These are phyloP conservation scores for Coelastrella sp. DNA, from an alignment of 139 green algal species.

Conservation along the genomic window DNA sequence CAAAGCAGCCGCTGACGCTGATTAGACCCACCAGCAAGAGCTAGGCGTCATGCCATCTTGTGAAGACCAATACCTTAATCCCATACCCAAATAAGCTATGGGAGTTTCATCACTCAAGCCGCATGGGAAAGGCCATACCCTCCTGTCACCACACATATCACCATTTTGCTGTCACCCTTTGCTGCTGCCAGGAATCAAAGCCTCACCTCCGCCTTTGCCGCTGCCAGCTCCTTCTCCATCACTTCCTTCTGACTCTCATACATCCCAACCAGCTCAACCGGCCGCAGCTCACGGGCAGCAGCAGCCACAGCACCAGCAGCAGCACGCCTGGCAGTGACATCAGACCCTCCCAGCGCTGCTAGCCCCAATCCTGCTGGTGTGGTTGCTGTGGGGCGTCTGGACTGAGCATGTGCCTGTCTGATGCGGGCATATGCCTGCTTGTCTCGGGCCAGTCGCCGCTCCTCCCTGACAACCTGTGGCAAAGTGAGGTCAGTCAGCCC, in stretches of 20 bases:
- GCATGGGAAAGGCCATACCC: too few species aligned
- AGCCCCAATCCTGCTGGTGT: neutral
- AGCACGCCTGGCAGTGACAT: neutral
- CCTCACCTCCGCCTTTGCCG: constrained; percentile 64
- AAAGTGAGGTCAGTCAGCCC: neutral
- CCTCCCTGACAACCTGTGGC: constrained; percentile 62
- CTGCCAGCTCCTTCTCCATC: constrained; percentile 64
- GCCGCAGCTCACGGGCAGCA: constrained; percentile 77
- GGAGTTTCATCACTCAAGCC: too few species aligned
- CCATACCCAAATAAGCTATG: too few species aligned
- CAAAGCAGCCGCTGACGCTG: too few species aligned
- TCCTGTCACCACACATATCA: neutral
- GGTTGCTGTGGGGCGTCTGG: neutral
- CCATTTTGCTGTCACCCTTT: neutral
- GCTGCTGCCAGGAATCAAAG: neutral
- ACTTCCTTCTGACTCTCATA: constrained; percentile 76
- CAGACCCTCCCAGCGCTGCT: neutral
- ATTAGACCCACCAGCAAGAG: too few species aligned
- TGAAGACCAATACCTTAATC: too few species aligned
- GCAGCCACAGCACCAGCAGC: constrained; percentile 64
- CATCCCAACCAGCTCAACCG: constrained; percentile 79
- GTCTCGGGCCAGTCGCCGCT: constrained; percentile 66
- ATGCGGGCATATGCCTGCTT: constrained; percentile 65
- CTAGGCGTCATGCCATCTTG: too few species aligned
- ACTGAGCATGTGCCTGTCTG: constrained; percentile 29